These are phyloP conservation scores for Alternaria atra DNA, from an alignment of 2,329 filamentous ascomycete genomes.

Conservation along the genomic window DNA sequence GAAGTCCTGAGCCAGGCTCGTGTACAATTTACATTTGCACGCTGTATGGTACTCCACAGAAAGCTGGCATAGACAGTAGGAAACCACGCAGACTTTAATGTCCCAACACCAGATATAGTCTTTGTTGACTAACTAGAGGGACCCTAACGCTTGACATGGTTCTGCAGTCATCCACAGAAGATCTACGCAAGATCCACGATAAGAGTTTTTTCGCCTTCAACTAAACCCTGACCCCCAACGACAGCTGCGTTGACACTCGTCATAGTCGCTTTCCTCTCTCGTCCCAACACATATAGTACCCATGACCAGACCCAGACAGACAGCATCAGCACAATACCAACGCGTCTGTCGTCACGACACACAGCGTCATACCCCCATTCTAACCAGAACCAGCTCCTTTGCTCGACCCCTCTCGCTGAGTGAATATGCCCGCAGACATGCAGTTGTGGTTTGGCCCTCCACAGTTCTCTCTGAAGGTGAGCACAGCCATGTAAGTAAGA, in stretches of 20 bases:
- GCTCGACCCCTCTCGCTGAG: slow-evolving; percentile 71
- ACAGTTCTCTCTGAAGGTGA: slow-evolving; percentile 72
- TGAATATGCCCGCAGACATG: slow-evolving; percentile 89
- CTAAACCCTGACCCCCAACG: not conserved
- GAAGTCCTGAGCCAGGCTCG: not conserved
- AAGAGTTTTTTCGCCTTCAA: not conserved
- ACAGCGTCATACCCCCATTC: slow-evolving; percentile 72
- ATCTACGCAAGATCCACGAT: slow-evolving; percentile 5
- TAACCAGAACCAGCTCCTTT: slow-evolving; percentile 74
- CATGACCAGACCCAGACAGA: slow-evolving; percentile 8
- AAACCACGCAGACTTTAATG: not conserved
- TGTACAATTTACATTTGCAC: not conserved
- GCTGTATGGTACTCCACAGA: not conserved
- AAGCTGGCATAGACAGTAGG: not conserved
- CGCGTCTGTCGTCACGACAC: slow-evolving; percentile 34
- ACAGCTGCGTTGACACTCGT: slow-evolving; percentile 24
- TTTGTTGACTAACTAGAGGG: not conserved
- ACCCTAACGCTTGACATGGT: not conserved
- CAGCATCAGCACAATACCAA: slow-evolving; percentile 24
- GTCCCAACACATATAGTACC: slow-evolving; percentile 5
- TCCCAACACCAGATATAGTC: not conserved
- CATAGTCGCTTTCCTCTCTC: slow-evolving; percentile 3
- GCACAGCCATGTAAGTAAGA: slow-evolving; percentile 66
- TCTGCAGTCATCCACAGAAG: not conserved
- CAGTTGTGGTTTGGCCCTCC: slow-evolving; percentile 72